Evolutionary conservation across 2,329 filamentous ascomycete genomes (phyloP), one percentile per base, ranked within the genome.

Genomic region (Didymella sp.): DNA sequence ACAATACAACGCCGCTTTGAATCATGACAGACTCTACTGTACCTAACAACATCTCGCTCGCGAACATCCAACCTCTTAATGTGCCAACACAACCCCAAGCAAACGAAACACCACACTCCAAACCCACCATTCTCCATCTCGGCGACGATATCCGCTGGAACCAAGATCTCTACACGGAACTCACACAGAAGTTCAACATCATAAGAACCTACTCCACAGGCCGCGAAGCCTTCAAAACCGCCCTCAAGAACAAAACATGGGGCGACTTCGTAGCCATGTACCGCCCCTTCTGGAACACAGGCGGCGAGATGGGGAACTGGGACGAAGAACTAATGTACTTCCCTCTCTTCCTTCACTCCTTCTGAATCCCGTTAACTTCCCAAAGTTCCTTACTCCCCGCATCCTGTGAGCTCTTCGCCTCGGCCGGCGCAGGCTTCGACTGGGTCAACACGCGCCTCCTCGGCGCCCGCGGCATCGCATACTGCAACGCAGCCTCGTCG

Each of bases 401-500:
- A 1, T 82, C 80, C 0, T 81, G 84, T 58, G 82, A 79, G 59
- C 80, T 88, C 15, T 87, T 82, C 71, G 83, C 85, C 15, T 83
- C 80, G 15, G 85, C 86, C 1, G 85, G 85, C 2, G 85, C 85
- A 13, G 85, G 86, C 2, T 88, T 85, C 71, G 85, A 88, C 70
- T 87, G 85, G 84, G 84, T 83, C 5, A 82, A 88, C 71, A 83
- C 84, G 24, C 79, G 85, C 66, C 73, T 84, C 1, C 71, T 92
- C 51, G 89, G 85, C 1, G 78, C 85, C 59, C 81, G 81, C 69
- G 88, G 86, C 33, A 84, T 90, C 60, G 76, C 88, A 48, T 92
- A 91, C 76, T 91, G 89, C 79, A 91, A 92, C 76, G 84, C 86
- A 2, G 88, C 88, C 1, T 82, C 86, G 1, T 88, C 89, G 0